Evolutionary conservation across 768 basidiomycete genomes (phyloP).

Genomic region (Tricholoma matsutake): DNA sequence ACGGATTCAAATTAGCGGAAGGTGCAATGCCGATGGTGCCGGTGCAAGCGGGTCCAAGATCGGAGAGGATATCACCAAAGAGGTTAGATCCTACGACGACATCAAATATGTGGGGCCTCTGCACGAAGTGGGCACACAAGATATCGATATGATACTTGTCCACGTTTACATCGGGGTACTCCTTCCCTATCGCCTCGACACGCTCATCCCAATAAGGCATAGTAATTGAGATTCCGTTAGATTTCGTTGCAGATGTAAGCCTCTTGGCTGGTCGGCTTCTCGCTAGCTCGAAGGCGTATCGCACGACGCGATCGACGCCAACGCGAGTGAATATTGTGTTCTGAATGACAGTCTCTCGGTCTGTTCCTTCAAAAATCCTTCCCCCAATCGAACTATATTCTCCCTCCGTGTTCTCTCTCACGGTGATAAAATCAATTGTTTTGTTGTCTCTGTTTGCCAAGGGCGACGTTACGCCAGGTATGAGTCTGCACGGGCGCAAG

Average conservation of each 20-base stretch:
- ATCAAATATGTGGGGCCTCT: slow-evolving; percentile 50
- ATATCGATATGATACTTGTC: slow-evolving; percentile 51
- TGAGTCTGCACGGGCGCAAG: slow-evolving; percentile 45
- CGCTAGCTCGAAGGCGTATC: slow-evolving; percentile 53
- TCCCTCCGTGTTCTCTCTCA: slow-evolving; percentile 57
- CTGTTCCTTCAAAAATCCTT: slow-evolving; percentile 38
- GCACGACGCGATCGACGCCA: slow-evolving; percentile 46
- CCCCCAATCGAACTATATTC: slow-evolving; percentile 52
- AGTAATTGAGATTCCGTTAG: slow-evolving; percentile 45
- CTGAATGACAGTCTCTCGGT: slow-evolving; percentile 40
- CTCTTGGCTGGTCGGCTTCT: slow-evolving; percentile 45
- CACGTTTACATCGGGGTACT: slow-evolving; percentile 48
- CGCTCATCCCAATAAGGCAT: slow-evolving; percentile 50
- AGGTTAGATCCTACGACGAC: slow-evolving; percentile 55
- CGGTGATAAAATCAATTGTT: slow-evolving; percentile 50
- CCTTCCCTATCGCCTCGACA: slow-evolving; percentile 45
- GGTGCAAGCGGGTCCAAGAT: slow-evolving; percentile 51
- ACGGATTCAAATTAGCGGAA: slow-evolving; percentile 47
- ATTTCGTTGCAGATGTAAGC: slow-evolving; percentile 53
- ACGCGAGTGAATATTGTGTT: slow-evolving; percentile 48
- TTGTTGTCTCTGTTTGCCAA: slow-evolving; percentile 39
- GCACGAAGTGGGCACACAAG: slow-evolving; percentile 44
- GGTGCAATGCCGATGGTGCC: slow-evolving; percentile 58
- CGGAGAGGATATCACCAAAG: slow-evolving; percentile 54
- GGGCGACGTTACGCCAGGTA: slow-evolving; percentile 45